Conservation (phyloP, 2,329 filamentous ascomycete species). For the Neofusicoccum umdonicola region DNA sequence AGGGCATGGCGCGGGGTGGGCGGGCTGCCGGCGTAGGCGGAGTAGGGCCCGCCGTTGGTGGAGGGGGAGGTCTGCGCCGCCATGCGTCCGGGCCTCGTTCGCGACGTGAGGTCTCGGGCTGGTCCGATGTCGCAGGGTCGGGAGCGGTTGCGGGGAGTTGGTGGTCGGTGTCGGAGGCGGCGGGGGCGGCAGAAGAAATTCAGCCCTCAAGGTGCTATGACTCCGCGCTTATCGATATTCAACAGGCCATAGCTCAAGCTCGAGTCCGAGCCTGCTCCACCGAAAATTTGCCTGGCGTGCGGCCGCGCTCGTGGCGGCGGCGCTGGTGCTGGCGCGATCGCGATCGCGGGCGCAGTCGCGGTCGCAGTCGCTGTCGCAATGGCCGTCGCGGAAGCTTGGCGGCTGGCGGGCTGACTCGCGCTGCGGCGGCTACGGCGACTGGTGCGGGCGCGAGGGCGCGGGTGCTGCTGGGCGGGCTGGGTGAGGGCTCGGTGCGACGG, state of each 20-base stretch:
- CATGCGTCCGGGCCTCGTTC: conserved; percentile 5
- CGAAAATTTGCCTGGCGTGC: not conserved
- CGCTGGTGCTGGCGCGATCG: not conserved
- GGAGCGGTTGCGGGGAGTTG: conserved; percentile 8
- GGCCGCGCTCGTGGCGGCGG: not conserved
- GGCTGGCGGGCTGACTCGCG: not conserved
- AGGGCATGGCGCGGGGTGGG: conserved; percentile 15
- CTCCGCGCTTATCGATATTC: conserved; percentile 12
- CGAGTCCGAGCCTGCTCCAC: conserved; percentile 2
- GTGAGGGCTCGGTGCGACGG: not conserved
- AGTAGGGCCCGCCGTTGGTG: conserved; percentile 17
- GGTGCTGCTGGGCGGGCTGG: not conserved
- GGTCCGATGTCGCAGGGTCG: conserved; percentile 11
- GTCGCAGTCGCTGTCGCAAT: not conserved
- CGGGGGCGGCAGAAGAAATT: conserved; percentile 15
- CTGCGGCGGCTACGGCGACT: not conserved
- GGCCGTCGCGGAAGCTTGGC: not conserved
- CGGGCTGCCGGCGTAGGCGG: conserved; percentile 8
- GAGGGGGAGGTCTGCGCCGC: conserved; percentile 16
- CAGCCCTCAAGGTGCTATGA: conserved; percentile 16
- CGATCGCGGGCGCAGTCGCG: not conserved
- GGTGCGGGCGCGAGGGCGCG: not conserved
- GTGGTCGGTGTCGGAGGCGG: conserved; percentile 11
- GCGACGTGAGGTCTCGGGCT: not conserved
- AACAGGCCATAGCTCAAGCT: conserved; percentile 13